Conservation (phyloP, 169 alveolate species). For the Hammondia hammondi region DNA sequence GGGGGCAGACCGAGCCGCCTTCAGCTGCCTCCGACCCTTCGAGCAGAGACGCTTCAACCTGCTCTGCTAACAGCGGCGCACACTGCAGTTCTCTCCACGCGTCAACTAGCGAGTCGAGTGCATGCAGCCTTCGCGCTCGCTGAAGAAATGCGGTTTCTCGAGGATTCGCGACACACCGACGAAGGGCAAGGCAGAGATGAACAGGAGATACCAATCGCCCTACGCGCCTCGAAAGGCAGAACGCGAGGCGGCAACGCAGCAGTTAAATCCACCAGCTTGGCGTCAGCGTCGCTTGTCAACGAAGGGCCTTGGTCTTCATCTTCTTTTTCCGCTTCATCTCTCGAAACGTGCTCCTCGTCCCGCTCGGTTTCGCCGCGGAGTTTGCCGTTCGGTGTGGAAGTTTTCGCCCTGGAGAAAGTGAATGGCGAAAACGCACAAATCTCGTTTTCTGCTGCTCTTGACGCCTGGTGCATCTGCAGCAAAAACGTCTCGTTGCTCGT, state of each 20-base stretch:
- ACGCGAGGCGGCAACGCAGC: too few relatives aligned
- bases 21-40: background rate
- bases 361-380: background rate
- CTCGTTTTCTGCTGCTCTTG: conserved; percentile 48
- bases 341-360: background rate
- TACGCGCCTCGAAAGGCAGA: too few relatives aligned
- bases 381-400: conserved; percentile 23
- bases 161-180: background rate
- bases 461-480: conserved; percentile 66
- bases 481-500: conserved; percentile 56
- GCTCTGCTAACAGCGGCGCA: background rate
- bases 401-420: conserved; percentile 59
- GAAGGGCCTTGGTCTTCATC: too few relatives aligned
- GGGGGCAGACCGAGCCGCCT: background rate
- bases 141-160: background rate
- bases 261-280: too few relatives aligned
- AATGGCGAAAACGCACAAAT: conserved; percentile 67
- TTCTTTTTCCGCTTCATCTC: too few relatives aligned
- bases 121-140: background rate
- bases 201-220: background rate
- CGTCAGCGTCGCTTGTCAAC: too few relatives aligned
- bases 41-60: background rate
- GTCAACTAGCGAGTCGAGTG: background rate
- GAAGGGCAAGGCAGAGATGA: background rate
- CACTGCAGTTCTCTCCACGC: background rate